Base-by-base conservation (phyloP, 148 eudicot genomes). In the Dianthus caryophyllus region DNA sequence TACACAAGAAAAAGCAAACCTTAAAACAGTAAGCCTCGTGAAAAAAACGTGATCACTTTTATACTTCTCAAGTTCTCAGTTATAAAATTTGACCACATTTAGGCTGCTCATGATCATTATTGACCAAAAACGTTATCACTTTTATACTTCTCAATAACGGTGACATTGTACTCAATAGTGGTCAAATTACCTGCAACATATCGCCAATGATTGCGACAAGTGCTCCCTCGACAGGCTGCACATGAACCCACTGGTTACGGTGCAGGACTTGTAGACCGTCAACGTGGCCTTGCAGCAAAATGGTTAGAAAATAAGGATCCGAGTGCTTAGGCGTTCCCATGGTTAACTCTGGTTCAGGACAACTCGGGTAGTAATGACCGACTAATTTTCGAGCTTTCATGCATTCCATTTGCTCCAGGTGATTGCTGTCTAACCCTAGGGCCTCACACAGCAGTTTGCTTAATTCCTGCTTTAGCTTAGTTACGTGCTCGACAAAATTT, bases 181-280 rank as follows among this genome's bases (percentile, higher is more conserved):
- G n/a, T n/a, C n/a, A 6, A 30, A 12, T 59, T 58, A 85, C 89
- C 96, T 87, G 96, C 69, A 91, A 39, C 66, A 83, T 71, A 69
- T 87, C 96, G 20, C 97, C 96, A 54, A 92, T 76, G 56, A 87
- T 85, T 5, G 74, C 84, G 15, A 89, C 78, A 36, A 89, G 80
- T 48, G 96, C 88, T 30, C 93, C 97, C 9, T 71, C 74, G 5
- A 68, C 12, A 11, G 96, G 96, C 8, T 78, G 75, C 48, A 87
- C 85, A 48, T 86, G 76, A 7, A 88, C 69, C 97, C 97, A 88
- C 2, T 60, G 74, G 33, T 79, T 61, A 24, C 78, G 57, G 61
- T 88, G 80, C 68, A 75, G 78, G 57, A 81, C 82, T 71, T 91
- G 96, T 61, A 91, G 85, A 52, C 97, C 96, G 22, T 81, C 87